Evolutionary conservation across 345 rosid genomes (phyloP).

Genomic region (Acer negundo): DNA sequence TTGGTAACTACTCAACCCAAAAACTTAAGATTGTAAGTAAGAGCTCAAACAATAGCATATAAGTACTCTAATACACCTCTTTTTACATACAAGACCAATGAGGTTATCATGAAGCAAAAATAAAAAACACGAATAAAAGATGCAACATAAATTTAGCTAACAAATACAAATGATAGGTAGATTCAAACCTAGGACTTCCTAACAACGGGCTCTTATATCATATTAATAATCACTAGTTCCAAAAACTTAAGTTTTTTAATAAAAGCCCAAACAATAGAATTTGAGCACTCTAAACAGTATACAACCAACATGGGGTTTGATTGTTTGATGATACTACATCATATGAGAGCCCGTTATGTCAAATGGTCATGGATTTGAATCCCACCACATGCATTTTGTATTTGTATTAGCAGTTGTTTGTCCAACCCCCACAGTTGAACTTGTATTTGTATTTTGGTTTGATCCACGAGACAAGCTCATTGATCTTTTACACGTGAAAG

Average conservation of each 20-base stretch:
- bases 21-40: background rate
- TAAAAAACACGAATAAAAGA: background rate
- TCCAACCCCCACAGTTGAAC: background rate
- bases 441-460: background rate
- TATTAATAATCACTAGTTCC: background rate
- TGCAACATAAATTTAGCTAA: background rate
- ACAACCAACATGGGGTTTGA: background rate
- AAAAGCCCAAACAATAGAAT: background rate
- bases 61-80: background rate
- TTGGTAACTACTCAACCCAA: background rate
- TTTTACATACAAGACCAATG: background rate
- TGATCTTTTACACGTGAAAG: background rate
- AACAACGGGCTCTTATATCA: background rate
- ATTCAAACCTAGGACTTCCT: background rate
- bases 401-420: background rate
- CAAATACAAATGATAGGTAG: background rate
- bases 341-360: background rate
- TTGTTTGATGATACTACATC: background rate
- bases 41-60: background rate
- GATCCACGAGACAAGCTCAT: background rate
- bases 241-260: background rate
- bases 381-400: background rate
- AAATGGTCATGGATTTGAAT: background rate
- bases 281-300: background rate
- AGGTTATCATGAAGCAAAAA: background rate